phyloP scores from a whole-genome alignment of 129 eudicot species.

The Centaurea solstitialis region DNA sequence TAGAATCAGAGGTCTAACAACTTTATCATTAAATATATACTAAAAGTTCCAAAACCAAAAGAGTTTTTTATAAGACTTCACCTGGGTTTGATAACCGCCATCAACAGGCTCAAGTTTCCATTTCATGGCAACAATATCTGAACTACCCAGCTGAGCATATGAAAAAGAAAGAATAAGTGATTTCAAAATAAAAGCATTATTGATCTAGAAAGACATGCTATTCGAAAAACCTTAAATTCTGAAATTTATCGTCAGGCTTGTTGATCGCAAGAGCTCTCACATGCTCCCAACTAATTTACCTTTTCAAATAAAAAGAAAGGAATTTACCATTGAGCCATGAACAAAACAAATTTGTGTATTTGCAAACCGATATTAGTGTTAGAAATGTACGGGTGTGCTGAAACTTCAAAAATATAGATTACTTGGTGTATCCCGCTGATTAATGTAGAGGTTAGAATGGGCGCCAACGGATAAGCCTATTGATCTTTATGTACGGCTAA shows the following conservation, averaged over 20 bases:
- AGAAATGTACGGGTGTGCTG: neutral
- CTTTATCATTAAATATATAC: neutral
- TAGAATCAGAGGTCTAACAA: too few relatives aligned
- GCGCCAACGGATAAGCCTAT: slow-evolving; percentile 94
- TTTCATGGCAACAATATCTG: slow-evolving; percentile 95
- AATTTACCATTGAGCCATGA: slow-evolving; percentile 20
- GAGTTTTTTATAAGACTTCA: slow-evolving; percentile 16
- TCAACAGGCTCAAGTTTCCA: slow-evolving; percentile 93
- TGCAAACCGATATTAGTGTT: slow-evolving; percentile 10
- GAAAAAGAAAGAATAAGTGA: slow-evolving; percentile 10
- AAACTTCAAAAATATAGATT: neutral
- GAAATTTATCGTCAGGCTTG: slow-evolving; percentile 77
- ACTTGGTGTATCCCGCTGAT: slow-evolving; percentile 72
- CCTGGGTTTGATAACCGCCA: slow-evolving; percentile 96
- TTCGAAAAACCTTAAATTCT: slow-evolving; percentile 3
- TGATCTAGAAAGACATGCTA: neutral
- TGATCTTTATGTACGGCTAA: slow-evolving; percentile 92
- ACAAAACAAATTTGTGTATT: too few relatives aligned
- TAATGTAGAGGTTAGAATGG: slow-evolving; percentile 83
- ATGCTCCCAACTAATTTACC: slow-evolving; percentile 95
- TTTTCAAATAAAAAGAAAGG: slow-evolving; percentile 29
- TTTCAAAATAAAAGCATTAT: neutral
- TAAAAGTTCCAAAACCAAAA: neutral
- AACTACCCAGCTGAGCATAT: slow-evolving; percentile 76
- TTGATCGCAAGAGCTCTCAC: slow-evolving; percentile 99